Evolutionary conservation across 768 basidiomycete genomes (phyloP), one percentile per base, ranked within the genome.

Genomic region (Lactarius sp.): DNA sequence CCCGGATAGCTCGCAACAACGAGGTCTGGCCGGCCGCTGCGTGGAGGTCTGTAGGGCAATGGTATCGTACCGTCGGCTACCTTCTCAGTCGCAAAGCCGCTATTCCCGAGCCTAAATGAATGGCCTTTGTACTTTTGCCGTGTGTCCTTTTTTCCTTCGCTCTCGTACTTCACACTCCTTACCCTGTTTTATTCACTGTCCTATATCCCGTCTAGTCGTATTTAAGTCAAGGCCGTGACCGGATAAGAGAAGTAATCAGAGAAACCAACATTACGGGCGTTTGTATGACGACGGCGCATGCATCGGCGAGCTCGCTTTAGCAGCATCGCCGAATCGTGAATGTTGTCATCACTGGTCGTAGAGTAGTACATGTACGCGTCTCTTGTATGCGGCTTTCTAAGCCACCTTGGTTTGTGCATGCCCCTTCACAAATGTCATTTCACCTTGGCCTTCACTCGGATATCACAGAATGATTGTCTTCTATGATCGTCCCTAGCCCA

Each of bases 1-100:
- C 74, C 1, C 72, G 78, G 1, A 64, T 75, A 4, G 62, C 66
- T 13, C 63, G 58, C 16, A 27, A 36, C 1, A 31, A 44, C 4
- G 62, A 66, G 53, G 0, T 57, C 3, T 52, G 49, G 49, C 34
- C 44, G 9, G 27, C 44, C 6, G 22, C 18, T 0, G n/a, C 8
- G 14, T 54, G 33, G 27, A 46, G 36, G 16, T 18, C 52, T 0
- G 52, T 37, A 13, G 7, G n/a, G 1, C 56, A 58, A 41, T 54
- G 33, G 52, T 59, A 37, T 33, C 34, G 52, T 9, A 56, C 55
- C 5, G 31, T 52, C 6, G 50, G 56, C 7, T 63, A 63, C 42
- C 9, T 63, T 18, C 18, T 59, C 20, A 14, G 12, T 14, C 13
- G 31, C 16, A 63, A 51, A 49, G 55, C 62, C 5, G 41, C 62